Base-by-base conservation (phyloP, 306 rosid genomes). In the Cicer cuneatum region DNA sequence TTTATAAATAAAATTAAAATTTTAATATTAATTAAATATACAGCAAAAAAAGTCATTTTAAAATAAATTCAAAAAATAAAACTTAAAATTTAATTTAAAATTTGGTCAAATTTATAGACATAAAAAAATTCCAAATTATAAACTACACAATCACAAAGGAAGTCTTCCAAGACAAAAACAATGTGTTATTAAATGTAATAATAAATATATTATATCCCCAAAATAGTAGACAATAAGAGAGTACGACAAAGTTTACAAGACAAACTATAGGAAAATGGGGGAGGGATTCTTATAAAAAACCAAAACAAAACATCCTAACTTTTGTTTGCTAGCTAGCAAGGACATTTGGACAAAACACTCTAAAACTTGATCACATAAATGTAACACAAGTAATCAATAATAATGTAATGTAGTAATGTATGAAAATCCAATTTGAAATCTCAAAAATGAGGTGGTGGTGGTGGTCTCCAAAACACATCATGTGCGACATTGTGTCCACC, bases 251-350 rank as follows among this genome's bases (percentile, higher is more conserved):
- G 65, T 59, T 33, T 33, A 59, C 13, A 4, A 13, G 13, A 18
- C 33, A 59, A 59, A 33, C 4, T 33, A 33, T 59, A 42, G 65
- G 65, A 59, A 59, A 29, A 18, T 14, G 57, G 60, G 13, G 8
- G 18, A 49, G 8, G 15, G 21, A 49, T 19, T 49, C 2, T 5
- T 6, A 8, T n/a, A 13, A n/a, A 8, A 6, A 33, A 59, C 5
- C 42, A 59, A 59, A 58, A 5, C 9, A 24, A 57, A 11, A 56
- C 14, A 56, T 10, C 37, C 40, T 29, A 21, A 57, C 29, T 24
- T 24, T 57, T 13, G 63, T 39, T 57, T 57, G 10, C 39, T 57
- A 24, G 63, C 39, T 57, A 57, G 63, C 63, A 11, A 57, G 63
- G 37, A 57, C 41, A 33, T 59, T 29, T 33, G 42, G 12, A 59